phyloP scores from a whole-genome alignment of 2,329 filamentous ascomycete species.

The Trichophyton benhamiae region DNA sequence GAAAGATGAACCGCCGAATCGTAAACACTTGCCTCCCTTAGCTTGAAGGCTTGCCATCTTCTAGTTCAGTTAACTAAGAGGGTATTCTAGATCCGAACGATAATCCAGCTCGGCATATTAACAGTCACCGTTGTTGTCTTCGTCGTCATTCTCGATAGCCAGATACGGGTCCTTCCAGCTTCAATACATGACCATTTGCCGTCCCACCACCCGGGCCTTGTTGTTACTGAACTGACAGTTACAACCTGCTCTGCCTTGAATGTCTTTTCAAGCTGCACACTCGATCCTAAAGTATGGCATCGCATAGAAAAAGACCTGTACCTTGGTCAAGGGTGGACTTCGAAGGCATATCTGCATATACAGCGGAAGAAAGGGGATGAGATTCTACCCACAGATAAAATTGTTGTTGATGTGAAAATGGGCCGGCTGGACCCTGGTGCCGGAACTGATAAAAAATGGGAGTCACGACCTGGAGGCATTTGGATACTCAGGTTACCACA shows the following conservation, averaged over 20 bases:
- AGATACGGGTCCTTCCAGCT: conserved; percentile 73
- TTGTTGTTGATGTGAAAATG: conserved; percentile 67
- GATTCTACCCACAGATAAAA: conserved; percentile 57
- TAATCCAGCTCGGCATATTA: conserved; percentile 60
- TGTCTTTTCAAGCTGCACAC: conserved; percentile 59
- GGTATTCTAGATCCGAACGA: conserved; percentile 47
- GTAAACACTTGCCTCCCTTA: conserved; percentile 18
- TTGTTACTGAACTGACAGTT: conserved; percentile 76
- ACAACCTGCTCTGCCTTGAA: conserved; percentile 64
- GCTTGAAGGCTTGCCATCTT: neutral
- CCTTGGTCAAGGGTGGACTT: conserved; percentile 59
- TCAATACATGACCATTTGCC: conserved; percentile 80
- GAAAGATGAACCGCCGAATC: conserved; percentile 33
- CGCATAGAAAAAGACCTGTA: conserved; percentile 84
- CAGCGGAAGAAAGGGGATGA: conserved; percentile 79
- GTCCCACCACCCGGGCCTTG: conserved; percentile 67
- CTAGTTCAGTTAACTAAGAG: conserved; percentile 8
- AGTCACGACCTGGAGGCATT: conserved; percentile 60
- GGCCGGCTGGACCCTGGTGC: conserved; percentile 57
- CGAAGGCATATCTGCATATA: conserved; percentile 68
- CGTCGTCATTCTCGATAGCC: conserved; percentile 72
- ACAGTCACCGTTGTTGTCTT: conserved; percentile 55
- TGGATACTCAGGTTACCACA: conserved; percentile 71
- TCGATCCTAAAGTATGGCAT: conserved; percentile 63
- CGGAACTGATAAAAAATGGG: conserved; percentile 54